Evolutionary conservation across 2,329 filamentous ascomycete species (phyloP).

Genomic region (Neophaeococcomyces mojaviensis): DNA sequence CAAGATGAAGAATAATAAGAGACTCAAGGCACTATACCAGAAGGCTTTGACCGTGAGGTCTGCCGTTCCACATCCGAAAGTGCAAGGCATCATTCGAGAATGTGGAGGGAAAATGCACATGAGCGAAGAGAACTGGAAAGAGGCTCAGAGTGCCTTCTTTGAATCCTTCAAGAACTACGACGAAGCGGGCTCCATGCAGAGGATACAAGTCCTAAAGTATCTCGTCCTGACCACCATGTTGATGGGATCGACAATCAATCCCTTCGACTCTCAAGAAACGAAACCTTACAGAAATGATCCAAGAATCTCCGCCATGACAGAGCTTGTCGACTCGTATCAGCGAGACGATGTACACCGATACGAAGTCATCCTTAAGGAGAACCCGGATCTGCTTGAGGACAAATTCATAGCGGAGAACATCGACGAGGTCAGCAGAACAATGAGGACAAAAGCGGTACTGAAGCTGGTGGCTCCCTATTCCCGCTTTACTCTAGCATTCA

Average conservation of each 20-base stretch:
- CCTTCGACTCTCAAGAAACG: conserved; percentile 96
- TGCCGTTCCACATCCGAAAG: conserved; percentile 96
- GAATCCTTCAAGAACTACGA: conserved; percentile 99
- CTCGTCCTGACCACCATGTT: conserved; percentile 94
- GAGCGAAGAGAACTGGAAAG: conserved; percentile 99
- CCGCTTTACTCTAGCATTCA: conserved; percentile 78
- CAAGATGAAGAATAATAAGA: conserved; percentile 94
- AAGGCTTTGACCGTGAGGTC: conserved; percentile 85
- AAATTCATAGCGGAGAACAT: conserved; percentile 98
- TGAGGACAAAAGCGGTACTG: conserved; percentile 90
- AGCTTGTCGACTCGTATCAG: conserved; percentile 93
- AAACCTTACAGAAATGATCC: conserved; percentile 96
- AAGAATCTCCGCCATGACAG: conserved; percentile 92
- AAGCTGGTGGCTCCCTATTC: conserved; percentile 94
- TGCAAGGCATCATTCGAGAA: conserved; percentile 98
- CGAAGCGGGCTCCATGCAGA: conserved; percentile 89
- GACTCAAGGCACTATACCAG: conserved; percentile 86
- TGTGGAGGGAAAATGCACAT: conserved; percentile 99
- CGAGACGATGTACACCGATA: conserved; percentile 89
- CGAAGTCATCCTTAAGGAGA: conserved; percentile 76
- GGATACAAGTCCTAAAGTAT: conserved; percentile 96
- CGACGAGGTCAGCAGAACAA: conserved; percentile 94
- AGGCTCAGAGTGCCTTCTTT: conserved; percentile 94
- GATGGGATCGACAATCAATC: conserved; percentile 97
- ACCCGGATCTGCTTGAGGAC: conserved; percentile 82